Evolutionary conservation across 2,329 filamentous ascomycete species (phyloP).

Genomic region (Phialophora expanda): DNA sequence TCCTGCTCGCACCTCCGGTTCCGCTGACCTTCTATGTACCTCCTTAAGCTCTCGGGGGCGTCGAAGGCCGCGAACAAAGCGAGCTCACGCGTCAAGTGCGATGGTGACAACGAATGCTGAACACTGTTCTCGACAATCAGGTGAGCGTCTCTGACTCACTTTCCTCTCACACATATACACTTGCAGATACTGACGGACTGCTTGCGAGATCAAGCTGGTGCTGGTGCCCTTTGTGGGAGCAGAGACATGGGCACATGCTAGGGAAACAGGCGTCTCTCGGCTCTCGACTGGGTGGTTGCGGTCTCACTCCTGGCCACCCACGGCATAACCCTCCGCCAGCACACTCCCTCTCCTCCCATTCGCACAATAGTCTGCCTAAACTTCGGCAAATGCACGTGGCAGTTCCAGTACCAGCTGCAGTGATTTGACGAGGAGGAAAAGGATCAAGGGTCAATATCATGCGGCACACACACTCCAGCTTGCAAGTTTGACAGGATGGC

Average conservation of each 20-base stretch:
- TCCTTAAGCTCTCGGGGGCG: neutral
- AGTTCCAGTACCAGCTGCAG: neutral
- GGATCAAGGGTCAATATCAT: neutral
- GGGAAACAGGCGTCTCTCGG: neutral
- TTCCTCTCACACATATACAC: neutral
- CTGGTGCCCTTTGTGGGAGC: neutral
- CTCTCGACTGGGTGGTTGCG: neutral
- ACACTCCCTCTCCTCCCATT: neutral
- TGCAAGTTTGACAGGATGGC: conserved; percentile 5
- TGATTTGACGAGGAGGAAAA: neutral
- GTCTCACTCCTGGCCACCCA: neutral
- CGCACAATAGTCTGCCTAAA: neutral
- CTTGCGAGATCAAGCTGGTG: neutral
- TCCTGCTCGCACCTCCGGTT: neutral
- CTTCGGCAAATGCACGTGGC: neutral
- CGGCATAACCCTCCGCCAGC: neutral
- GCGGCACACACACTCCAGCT: neutral
- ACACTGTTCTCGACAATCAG: neutral
- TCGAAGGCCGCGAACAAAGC: neutral
- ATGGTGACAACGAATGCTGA: neutral
- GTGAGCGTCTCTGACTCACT: neutral
- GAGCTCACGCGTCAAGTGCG: neutral
- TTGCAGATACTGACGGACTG: neutral
- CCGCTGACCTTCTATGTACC: neutral
- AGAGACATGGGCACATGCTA: neutral